Evolutionary conservation across 1,284 basidiomycete genomes (phyloP), one percentile per base, ranked within the genome.

Genomic region (Apiotrichum domesticum): DNA sequence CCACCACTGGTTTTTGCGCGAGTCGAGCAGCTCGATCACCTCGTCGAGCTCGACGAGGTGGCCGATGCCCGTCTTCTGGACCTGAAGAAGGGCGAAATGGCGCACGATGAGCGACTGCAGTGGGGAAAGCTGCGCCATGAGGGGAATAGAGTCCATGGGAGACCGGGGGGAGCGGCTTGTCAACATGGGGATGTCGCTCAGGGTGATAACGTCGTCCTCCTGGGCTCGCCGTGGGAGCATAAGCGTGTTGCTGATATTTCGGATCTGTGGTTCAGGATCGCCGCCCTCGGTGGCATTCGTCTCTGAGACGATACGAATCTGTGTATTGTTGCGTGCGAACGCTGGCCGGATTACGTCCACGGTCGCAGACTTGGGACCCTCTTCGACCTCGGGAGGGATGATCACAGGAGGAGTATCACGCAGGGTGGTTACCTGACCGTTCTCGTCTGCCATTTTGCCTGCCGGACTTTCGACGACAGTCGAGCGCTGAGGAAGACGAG

Each of bases 401-500:
- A 52, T 46, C 7, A 53, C n/a, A 0, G 51, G 52, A 6, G 48
- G 15, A 2, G 48, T 43, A 2, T 54, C 55, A 0, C 51, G 39
- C 6, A 49, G 48, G 10, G 68, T 69, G 2, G 69, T 63, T 78
- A 82, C 59, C 71, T 78, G 66, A 68, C 81, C 61, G 52, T 80
- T 79, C 33, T 86, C 82, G 65, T 90, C 87, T 3, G 88, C 91
- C 58, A 85, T 86, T 70, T 87, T 84, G 40, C 92, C 94, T 4
- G 90, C 84, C n/a, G 95, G 95, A 69, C 89, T 91, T 75, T 97
- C 95, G 47, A 98, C 87, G 41, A 99, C 87, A 3, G 90, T 98
- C 15, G 94, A 97, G 45, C 92, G 86, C 75, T 91, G 94, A 4
- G 96, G 92, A 61, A 96, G 75, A 48, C 87, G 85, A 13, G 94